Evolutionary conservation across 768 basidiomycete genomes (phyloP).

Genomic region (Suillus occidentalis): DNA sequence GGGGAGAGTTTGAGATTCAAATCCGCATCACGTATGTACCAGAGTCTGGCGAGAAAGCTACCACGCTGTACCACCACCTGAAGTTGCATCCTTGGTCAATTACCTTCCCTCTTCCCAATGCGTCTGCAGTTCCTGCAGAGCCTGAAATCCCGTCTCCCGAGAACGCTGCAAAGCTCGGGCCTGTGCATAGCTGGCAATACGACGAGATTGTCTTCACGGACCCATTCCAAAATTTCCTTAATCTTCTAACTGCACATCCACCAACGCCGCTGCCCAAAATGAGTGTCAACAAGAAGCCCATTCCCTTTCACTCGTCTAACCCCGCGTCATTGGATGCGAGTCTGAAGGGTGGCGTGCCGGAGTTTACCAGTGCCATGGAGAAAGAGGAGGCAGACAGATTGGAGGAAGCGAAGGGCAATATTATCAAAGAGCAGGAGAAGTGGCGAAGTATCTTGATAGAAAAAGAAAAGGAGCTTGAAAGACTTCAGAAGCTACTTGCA

Average conservation of each 20-base stretch:
- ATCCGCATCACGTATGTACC: slow-evolving; percentile 87
- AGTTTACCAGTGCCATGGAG: slow-evolving; percentile 86
- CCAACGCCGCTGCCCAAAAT: slow-evolving; percentile 77
- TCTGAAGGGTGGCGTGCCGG: slow-evolving; percentile 65
- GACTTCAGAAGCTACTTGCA: slow-evolving; percentile 53
- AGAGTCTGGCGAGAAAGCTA: slow-evolving; percentile 89
- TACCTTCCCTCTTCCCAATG: slow-evolving; percentile 23
- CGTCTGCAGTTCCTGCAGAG: slow-evolving; percentile 38
- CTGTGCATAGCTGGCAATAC: slow-evolving; percentile 98
- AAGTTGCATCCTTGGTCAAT: slow-evolving; percentile 90
- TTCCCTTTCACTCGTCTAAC: slow-evolving; percentile 74
- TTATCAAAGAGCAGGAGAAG: slow-evolving; percentile 76
- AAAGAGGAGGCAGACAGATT: slow-evolving; percentile 80
- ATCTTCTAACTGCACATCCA: slow-evolving; percentile 75
- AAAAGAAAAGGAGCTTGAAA: slow-evolving; percentile 79
- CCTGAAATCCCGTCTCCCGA: slow-evolving; percentile 69
- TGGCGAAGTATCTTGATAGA: slow-evolving; percentile 68
- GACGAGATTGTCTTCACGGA: slow-evolving; percentile 97
- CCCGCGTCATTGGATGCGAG: slow-evolving; percentile 61
- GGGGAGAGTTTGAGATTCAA: slow-evolving; percentile 98
- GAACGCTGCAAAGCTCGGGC: slow-evolving; percentile 63
- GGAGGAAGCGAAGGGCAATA: slow-evolving; percentile 68
- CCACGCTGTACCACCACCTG: slow-evolving; percentile 88
- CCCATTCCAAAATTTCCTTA: slow-evolving; percentile 85
- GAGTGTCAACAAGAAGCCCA: slow-evolving; percentile 45